Conservation (phyloP, 2,329 filamentous ascomycete genomes). For the Arthrobotrys iridis region DNA sequence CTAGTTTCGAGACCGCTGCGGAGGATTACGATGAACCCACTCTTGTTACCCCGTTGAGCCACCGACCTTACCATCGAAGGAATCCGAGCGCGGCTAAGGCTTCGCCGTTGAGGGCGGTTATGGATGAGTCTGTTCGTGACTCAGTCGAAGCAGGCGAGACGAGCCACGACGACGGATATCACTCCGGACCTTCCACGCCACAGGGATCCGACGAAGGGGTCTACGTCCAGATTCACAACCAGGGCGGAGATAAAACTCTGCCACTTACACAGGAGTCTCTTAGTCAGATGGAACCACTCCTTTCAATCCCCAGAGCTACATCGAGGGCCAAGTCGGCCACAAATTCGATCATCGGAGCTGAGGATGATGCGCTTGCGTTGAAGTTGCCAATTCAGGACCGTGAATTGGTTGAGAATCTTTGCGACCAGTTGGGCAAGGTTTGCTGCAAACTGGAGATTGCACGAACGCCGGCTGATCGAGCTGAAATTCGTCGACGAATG, state of each 20-base stretch:
- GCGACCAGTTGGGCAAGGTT: conserved; percentile 51
- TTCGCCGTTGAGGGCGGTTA: conserved; percentile 27
- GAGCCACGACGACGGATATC: conserved; percentile 47
- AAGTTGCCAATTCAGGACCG: conserved; percentile 46
- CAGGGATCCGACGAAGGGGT: conserved; percentile 46
- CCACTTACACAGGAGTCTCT: conserved; percentile 45
- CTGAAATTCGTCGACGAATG: conserved; percentile 49
- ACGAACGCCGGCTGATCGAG: conserved; percentile 20
- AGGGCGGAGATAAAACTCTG: conserved; percentile 2
- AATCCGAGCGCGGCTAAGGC: conserved; percentile 35
- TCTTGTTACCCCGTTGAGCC: conserved; percentile 34
- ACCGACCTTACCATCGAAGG: conserved; percentile 42
- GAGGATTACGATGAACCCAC: conserved; percentile 52
- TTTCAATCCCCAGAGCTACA: conserved; percentile 25
- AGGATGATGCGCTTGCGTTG: conserved; percentile 46
- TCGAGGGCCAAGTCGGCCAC: conserved; percentile 51
- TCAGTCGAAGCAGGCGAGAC: conserved; percentile 14
- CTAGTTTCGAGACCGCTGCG: conserved; percentile 45
- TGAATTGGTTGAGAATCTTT: conserved; percentile 51
- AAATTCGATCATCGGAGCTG: conserved; percentile 52
- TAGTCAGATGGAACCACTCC: conserved; percentile 28
- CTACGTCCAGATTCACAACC: conserved; percentile 13
- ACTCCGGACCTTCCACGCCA: conserved; percentile 50
- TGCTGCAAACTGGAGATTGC: conserved; percentile 51
- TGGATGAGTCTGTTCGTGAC: conserved; percentile 18